A percentile compares a stretch with the other conserved stretches of the same genome.
Evolutionary conservation across 1,284 basidiomycete species (phyloP).

Genomic region (Boletus mariae): DNA sequence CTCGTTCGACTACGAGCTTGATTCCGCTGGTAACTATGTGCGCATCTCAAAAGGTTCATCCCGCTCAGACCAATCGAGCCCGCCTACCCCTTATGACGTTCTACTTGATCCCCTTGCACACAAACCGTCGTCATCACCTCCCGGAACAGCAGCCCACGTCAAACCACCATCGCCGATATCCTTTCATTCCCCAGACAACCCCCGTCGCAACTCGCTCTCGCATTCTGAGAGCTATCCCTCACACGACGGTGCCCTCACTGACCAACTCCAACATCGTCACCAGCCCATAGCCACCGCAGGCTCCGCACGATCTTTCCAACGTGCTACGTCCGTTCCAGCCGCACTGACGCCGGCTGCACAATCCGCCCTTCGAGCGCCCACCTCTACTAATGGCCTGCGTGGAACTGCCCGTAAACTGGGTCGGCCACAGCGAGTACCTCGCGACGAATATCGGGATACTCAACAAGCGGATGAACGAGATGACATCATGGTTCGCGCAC

Average conservation of each 20-base stretch:
- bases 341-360: slow-evolving; percentile 32
- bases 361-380: slow-evolving; percentile 23
- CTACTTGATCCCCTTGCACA: slow-evolving; percentile 23
- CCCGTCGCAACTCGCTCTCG: slow-evolving; percentile 50
- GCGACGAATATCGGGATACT: slow-evolving; percentile 39
- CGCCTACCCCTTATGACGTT: slow-evolving; percentile 37
- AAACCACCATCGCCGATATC: slow-evolving; percentile 35
- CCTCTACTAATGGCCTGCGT: slow-evolving; percentile 31
- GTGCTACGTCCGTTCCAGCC: slow-evolving; percentile 56
- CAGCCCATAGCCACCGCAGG: slow-evolving; percentile 19
- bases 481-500: slow-evolving; percentile 26
- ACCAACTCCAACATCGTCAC: slow-evolving; percentile 25
- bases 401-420: slow-evolving; percentile 36
- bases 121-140: slow-evolving; percentile 27
- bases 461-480: slow-evolving; percentile 39
- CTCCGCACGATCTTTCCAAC: slow-evolving; percentile 51
- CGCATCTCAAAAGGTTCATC: slow-evolving; percentile 46
- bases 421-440: slow-evolving; percentile 40
- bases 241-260: slow-evolving; percentile 18
- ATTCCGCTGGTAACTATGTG: slow-evolving; percentile 56
- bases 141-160: slow-evolving; percentile 16
- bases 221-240: slow-evolving; percentile 58
- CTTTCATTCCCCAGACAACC: slow-evolving; percentile 35
- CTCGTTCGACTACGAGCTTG: slow-evolving; percentile 65
- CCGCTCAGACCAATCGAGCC: slow-evolving; percentile 34